These are phyloP conservation scores for Cymbopogon flexuosus DNA, from an alignment of 202 grass and related monocot genomes.

Conservation along the genomic window DNA sequence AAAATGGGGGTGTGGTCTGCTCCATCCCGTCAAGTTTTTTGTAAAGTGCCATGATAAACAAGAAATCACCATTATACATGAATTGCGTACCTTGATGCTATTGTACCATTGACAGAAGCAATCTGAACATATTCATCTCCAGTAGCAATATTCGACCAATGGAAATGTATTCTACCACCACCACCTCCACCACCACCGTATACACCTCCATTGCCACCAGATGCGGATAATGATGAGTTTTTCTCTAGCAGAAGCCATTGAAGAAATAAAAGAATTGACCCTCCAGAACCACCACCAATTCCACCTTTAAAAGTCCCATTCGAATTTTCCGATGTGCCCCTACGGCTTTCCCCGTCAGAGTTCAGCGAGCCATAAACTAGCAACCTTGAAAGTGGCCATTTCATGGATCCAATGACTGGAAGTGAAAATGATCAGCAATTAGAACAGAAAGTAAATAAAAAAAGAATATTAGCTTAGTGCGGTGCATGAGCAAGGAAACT, in stretches of 20 bases:
- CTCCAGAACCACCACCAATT: constrained; percentile 85
- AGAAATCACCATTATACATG: constrained; percentile 1
- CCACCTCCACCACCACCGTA: constrained; percentile 82
- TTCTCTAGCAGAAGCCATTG: constrained; percentile 57
- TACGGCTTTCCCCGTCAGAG: constrained; percentile 72
- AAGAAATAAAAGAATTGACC: constrained; percentile 91
- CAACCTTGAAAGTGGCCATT: constrained; percentile 88
- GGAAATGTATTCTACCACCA: constrained; percentile 91
- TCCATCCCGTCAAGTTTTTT: too few relatives aligned
- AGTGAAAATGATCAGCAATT: constrained; percentile 20
- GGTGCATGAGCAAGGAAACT: neutral
- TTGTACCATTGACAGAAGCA: constrained; percentile 78
- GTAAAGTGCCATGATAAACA: constrained; percentile 13
- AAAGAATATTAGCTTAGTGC: constrained; percentile 20
- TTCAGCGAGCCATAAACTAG: constrained; percentile 64
- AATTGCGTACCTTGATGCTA: constrained; percentile 72
- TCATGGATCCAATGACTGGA: constrained; percentile 91
- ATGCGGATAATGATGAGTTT: constrained; percentile 76
- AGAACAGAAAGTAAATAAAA: neutral
- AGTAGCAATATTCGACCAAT: constrained; percentile 92
- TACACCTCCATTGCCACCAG: constrained; percentile 74
- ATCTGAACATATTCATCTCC: constrained; percentile 96
- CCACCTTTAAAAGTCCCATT: constrained; percentile 72
- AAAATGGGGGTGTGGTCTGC: too few relatives aligned
- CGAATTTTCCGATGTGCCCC: constrained; percentile 33